A percentile compares a stretch with the other conserved stretches of the same genome.
Conservation (phyloP, 192 early-diverging fungal genomes). For the Podila epigama region DNA sequence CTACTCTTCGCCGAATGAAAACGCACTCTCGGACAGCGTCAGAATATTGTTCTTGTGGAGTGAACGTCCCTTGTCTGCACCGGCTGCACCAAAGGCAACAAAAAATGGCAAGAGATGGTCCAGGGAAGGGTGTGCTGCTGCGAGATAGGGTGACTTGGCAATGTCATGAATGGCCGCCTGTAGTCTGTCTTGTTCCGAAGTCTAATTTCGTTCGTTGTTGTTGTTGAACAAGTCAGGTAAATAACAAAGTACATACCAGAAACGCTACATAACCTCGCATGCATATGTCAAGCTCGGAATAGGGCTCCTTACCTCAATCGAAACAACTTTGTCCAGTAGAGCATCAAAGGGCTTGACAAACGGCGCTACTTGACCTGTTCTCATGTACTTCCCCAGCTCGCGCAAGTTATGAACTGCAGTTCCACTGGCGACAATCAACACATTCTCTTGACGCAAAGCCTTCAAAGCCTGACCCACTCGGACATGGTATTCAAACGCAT, state of each 20-base stretch:
- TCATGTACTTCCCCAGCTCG: constrained; percentile 49
- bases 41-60: constrained; percentile 43
- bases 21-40: constrained; percentile 38
- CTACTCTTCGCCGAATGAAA: constrained; percentile 36
- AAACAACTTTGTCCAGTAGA: constrained; percentile 56
- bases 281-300: not conserved
- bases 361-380: constrained; percentile 41
- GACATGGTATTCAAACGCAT: constrained; percentile 62
- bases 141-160: constrained; percentile 48
- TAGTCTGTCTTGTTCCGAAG: constrained; percentile 45
- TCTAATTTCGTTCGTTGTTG: too few species aligned
- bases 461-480: constrained; percentile 59
- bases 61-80: constrained; percentile 46
- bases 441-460: constrained; percentile 58
- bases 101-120: constrained; percentile 76
- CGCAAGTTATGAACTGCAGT: constrained; percentile 72
- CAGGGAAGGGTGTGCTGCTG: constrained; percentile 67
- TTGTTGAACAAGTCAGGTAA: not conserved
- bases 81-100: constrained; percentile 69
- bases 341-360: constrained; percentile 68
- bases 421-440: constrained; percentile 73
- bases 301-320: constrained; percentile 17
- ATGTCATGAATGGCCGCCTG: constrained; percentile 49
- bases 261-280: not conserved
- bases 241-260: not conserved